phyloP scores from a whole-genome alignment of 495 filamentous ascomycete genomes.

The Trichoderma orchidacearum region DNA sequence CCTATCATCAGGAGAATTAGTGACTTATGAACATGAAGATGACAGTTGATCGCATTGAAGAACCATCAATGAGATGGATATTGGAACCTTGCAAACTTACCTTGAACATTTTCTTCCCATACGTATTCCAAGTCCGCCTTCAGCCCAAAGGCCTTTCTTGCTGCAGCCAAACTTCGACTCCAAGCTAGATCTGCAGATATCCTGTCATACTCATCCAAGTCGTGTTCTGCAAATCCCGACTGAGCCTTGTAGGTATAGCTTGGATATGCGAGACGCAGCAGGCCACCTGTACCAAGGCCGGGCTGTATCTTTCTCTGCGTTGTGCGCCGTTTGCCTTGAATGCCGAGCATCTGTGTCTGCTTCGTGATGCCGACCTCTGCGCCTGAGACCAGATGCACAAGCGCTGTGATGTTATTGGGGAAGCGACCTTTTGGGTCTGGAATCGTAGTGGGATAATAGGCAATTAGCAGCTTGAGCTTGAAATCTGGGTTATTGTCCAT shows the following conservation, averaged over 20 bases:
- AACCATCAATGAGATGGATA: no score
- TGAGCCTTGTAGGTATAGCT: slow-evolving; percentile 26
- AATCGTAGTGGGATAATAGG: slow-evolving; percentile 32
- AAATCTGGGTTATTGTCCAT: slow-evolving; percentile 25
- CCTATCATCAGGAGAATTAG: no score
- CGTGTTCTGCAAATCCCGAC: slow-evolving; percentile 37
- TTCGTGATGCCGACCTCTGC: slow-evolving; percentile 29
- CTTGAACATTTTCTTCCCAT: slow-evolving; percentile 46
- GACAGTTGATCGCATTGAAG: no score
- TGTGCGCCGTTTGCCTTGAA: slow-evolving; percentile 45
- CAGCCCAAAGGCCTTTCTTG: slow-evolving; percentile 40
- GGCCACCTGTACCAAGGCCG: slow-evolving; percentile 38
- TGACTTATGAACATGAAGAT: no score
- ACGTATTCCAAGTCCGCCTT: slow-evolving; percentile 45
- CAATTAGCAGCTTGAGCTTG: slow-evolving; percentile 33
- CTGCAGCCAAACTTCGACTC: slow-evolving; percentile 28
- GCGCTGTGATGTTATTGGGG: slow-evolving; percentile 22
- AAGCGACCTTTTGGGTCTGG: slow-evolving; percentile 27
- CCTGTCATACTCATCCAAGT: slow-evolving; percentile 35
- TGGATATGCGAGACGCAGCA: slow-evolving; percentile 19
- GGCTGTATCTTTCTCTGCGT: slow-evolving; percentile 33
- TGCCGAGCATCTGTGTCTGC: slow-evolving; percentile 40
- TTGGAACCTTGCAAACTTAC: no score
- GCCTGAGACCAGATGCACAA: slow-evolving; percentile 31
- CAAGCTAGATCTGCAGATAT: slow-evolving; percentile 34